Evolutionary conservation across 202 grass and related monocot genomes (phyloP).

Genomic region (Dendrocalamus latiflorus): DNA sequence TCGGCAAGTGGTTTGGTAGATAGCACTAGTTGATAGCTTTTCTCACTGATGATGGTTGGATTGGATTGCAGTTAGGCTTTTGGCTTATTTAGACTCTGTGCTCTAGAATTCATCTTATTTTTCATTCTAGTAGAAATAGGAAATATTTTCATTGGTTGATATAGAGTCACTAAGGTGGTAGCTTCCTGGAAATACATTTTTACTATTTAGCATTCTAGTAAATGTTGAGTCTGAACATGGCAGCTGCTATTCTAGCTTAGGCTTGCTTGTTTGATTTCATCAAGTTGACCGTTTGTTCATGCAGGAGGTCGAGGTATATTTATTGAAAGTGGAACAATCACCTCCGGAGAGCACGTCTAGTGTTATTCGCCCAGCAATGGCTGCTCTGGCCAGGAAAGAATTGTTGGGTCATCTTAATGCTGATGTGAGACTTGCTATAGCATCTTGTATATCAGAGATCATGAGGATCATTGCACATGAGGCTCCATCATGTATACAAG

Average conservation of each 20-base stretch:
- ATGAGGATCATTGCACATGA: slow-evolving; percentile 84
- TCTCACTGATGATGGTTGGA: neutral
- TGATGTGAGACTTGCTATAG: slow-evolving; percentile 54
- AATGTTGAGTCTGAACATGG: neutral
- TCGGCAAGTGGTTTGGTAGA: too few relatives aligned
- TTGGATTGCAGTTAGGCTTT: neutral
- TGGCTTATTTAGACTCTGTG: neutral
- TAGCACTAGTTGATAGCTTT: too few relatives aligned
- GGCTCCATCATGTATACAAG: slow-evolving; percentile 40
- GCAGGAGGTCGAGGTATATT: slow-evolving; percentile 55
- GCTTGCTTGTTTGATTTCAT: neutral
- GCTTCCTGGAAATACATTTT: neutral
- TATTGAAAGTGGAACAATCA: slow-evolving; percentile 68
- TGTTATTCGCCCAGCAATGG: slow-evolving; percentile 51
- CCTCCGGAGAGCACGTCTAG: slow-evolving; percentile 42
- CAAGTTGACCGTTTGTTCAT: slow-evolving; percentile 8
- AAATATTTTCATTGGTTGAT: neutral
- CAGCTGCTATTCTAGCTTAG: neutral
- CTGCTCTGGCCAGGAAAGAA: slow-evolving; percentile 51
- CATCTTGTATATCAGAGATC: slow-evolving; percentile 79
- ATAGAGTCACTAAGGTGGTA: neutral
- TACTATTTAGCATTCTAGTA: neutral
- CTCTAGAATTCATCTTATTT: neutral
- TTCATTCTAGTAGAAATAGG: neutral
- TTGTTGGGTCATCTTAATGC: slow-evolving; percentile 40